phyloP scores from a whole-genome alignment of 2,329 filamentous ascomycete species.

The Blumeria graminis region DNA sequence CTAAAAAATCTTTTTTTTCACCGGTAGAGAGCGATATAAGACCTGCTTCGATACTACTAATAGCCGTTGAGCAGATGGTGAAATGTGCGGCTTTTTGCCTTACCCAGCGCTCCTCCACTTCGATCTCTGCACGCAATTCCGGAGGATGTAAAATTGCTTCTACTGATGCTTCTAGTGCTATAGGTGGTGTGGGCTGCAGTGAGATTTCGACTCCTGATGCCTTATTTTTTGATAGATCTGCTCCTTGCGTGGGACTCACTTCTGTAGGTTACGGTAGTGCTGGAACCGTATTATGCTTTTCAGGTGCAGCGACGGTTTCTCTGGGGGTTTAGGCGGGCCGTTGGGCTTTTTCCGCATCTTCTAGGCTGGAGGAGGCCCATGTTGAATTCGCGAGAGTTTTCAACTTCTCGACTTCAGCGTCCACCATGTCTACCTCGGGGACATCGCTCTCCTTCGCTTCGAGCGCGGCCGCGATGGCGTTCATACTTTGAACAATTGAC shows the following conservation, averaged over 20 bases:
- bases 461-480: neutral
- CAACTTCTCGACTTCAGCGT: neutral
- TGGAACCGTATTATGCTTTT: neutral
- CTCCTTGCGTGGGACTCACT: neutral
- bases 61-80: neutral
- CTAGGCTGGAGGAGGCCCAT: neutral
- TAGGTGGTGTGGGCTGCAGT: neutral
- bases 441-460: neutral
- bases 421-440: neutral
- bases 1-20: neutral
- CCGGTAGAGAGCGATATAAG: neutral
- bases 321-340: no score
- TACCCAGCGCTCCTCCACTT: neutral
- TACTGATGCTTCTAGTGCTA: no score
- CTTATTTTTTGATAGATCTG: neutral
- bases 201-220: neutral
- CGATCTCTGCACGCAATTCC: neutral
- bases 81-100: neutral
- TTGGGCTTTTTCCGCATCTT: neutral
- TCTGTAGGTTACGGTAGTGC: neutral
- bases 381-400: neutral
- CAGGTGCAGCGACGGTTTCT: neutral
- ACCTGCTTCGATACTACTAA: neutral
- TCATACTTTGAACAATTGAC: neutral
- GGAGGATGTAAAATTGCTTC: neutral